Conservation (phyloP, 148 eudicot species). For the Dianthus caryophyllus region DNA sequence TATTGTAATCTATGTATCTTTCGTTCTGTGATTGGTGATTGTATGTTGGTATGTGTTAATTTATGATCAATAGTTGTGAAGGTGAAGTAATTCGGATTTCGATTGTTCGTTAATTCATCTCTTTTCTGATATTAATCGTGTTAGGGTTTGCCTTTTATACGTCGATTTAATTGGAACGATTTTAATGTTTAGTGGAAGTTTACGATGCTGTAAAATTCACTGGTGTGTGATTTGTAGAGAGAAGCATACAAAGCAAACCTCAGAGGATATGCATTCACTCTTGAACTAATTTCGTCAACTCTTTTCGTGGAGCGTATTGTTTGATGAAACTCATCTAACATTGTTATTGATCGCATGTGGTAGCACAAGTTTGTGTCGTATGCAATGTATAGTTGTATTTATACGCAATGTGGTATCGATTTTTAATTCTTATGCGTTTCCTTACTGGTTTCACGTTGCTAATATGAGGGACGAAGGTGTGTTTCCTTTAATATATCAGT, state of each 20-base stretch:
- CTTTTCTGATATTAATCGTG: too few species aligned
- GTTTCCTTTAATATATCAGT: background rate
- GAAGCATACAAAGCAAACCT: background rate
- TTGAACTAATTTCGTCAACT: background rate
- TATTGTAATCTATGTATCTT: background rate
- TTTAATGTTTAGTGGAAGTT: background rate
- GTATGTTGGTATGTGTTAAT: slow-evolving; percentile 1
- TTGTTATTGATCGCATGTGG: background rate
- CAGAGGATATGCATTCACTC: background rate
- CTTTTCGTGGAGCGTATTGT: background rate
- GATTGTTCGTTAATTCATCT: too few species aligned
- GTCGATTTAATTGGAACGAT: background rate
- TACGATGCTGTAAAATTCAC: background rate
- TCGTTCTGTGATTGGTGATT: background rate
- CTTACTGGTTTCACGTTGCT: background rate
- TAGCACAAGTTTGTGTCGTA: background rate
- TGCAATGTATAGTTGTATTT: background rate
- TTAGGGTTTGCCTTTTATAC: background rate
- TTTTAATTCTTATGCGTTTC: background rate
- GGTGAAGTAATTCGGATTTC: slow-evolving; percentile 38
- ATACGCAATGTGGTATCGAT: background rate
- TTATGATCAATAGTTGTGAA: slow-evolving; percentile 33
- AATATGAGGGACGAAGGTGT: background rate
- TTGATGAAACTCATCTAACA: background rate
- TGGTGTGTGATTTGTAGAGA: background rate